Evolutionary conservation across 2,329 filamentous ascomycete species (phyloP).

Genomic region (Diplodia seriata): DNA sequence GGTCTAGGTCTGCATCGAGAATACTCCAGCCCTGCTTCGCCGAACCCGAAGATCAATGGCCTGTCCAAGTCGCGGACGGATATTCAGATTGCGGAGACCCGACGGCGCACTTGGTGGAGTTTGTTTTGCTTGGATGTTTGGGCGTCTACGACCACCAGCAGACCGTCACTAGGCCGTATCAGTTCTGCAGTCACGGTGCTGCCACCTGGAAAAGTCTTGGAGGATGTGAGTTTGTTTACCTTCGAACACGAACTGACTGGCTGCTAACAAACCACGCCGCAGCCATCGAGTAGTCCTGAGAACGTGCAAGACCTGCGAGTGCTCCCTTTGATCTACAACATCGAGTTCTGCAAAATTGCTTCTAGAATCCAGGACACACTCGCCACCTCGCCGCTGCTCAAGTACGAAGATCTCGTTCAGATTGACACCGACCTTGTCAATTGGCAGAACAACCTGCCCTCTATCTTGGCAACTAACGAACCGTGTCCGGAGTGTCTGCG

Average conservation of each 20-base stretch:
- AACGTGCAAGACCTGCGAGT: slow-evolving; percentile 63
- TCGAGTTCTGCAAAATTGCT: slow-evolving; percentile 79
- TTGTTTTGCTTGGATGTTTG: slow-evolving; percentile 54
- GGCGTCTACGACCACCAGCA: slow-evolving; percentile 53
- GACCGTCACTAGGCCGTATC: slow-evolving; percentile 51
- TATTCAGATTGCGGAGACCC: slow-evolving; percentile 43
- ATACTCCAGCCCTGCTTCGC: slow-evolving; percentile 48
- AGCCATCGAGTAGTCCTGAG: slow-evolving; percentile 49
- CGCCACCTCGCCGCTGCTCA: slow-evolving; percentile 71
- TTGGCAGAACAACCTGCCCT: slow-evolving; percentile 75
- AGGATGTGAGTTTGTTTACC: slow-evolving; percentile 39
- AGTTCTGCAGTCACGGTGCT: slow-evolving; percentile 49
- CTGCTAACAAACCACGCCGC: slow-evolving; percentile 35
- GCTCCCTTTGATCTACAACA: slow-evolving; percentile 75
- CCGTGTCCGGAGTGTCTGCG: slow-evolving; percentile 74
- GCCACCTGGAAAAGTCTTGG: slow-evolving; percentile 44
- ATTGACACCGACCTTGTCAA: slow-evolving; percentile 72
- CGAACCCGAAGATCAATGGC: background rate
- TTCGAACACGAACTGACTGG: background rate
- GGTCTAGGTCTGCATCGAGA: slow-evolving; percentile 75
- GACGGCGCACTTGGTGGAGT: slow-evolving; percentile 55
- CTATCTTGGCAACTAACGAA: slow-evolving; percentile 58
- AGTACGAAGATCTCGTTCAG: slow-evolving; percentile 68
- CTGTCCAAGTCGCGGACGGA: background rate
- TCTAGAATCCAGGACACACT: slow-evolving; percentile 79